Evolutionary conservation across 768 basidiomycete species (phyloP).

Genomic region (Leccinum rimulosum): DNA sequence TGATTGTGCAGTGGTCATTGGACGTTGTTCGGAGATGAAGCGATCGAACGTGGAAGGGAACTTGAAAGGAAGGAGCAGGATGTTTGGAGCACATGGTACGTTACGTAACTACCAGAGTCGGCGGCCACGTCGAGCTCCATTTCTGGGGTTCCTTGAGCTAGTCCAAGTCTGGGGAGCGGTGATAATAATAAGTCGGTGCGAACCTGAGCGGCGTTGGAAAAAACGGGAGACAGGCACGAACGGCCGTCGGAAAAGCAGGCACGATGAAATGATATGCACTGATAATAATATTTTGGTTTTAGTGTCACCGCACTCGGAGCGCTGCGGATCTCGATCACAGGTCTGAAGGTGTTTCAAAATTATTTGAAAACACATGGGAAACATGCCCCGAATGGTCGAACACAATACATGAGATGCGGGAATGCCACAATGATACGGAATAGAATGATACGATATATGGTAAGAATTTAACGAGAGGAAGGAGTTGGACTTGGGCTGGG

Average conservation of each 20-base stretch:
- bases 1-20: background rate
- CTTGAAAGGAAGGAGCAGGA: background rate
- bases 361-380: background rate
- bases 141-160: background rate
- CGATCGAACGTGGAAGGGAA: background rate
- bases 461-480: background rate
- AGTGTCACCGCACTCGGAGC: background rate
- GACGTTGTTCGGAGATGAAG: constrained; percentile 18
- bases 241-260: background rate
- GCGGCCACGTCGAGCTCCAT: background rate
- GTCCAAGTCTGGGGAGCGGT: background rate
- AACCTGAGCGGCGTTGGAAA: background rate
- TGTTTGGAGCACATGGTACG: background rate
- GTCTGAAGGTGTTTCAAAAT: background rate
- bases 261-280: too few relatives aligned
- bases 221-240: background rate
- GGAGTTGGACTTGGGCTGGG: background rate
- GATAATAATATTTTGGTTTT: background rate
- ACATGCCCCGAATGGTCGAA: background rate
- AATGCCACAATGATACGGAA: background rate
- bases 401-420: background rate
- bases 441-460: background rate
- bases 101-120: background rate
- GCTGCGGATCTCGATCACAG: background rate
- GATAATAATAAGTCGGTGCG: background rate